Base-by-base conservation (phyloP, 1,284 basidiomycete genomes). In the Chondrostereum purpureum region DNA sequence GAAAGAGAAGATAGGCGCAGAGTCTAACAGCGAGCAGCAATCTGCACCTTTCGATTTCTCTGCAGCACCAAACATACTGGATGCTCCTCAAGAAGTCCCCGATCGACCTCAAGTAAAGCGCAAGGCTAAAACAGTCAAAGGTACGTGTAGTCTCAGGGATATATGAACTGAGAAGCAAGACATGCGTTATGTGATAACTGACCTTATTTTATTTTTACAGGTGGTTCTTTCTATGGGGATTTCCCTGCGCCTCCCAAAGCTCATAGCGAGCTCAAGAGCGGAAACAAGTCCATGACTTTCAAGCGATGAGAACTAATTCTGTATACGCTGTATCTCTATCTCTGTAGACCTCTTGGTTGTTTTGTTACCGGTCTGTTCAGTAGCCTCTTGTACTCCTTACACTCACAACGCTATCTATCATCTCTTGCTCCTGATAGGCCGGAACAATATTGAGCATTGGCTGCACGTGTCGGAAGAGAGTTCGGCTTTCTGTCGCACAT, bases 21-120 rank as follows among this genome's bases (percentile, higher is more conserved):
- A 33, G 39, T 52, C 57, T 46, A 46, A 50, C 23, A 53, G 53
- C 20, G 52, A 52, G 10, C 49, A 48, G 8, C 55, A 53, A 22
- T 54, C 53, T 36, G 75, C 73, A 39, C 69, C 69, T 31, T 93
- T 92, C 58, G 88, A 92, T 65, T 94, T 92, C 60, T 65, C 74
- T 2, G 64, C 70, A 3, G 79, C 77, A 34, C 78, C 86, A 8
- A 92, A 91, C 58, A 77, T 93, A 45, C 66, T 95, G 50, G 92
- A 95, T 56, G 75, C 78, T 50, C 69, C 70, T 39, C 69, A 72
- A 11, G 66, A 70, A 42, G 44, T 52, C 35, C 51, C 53, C 21
- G 65, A 69, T 47, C 67, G 69, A 44, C 58, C 52, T 37, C 58
- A 55, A 48, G 54, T 64, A 36, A 60, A 54, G 17, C 18, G 20